A percentile compares a stretch with the other conserved stretches of the same genome.
Evolutionary conservation across 768 basidiomycete genomes (phyloP).

Genomic region (Boletus reticuloceps): DNA sequence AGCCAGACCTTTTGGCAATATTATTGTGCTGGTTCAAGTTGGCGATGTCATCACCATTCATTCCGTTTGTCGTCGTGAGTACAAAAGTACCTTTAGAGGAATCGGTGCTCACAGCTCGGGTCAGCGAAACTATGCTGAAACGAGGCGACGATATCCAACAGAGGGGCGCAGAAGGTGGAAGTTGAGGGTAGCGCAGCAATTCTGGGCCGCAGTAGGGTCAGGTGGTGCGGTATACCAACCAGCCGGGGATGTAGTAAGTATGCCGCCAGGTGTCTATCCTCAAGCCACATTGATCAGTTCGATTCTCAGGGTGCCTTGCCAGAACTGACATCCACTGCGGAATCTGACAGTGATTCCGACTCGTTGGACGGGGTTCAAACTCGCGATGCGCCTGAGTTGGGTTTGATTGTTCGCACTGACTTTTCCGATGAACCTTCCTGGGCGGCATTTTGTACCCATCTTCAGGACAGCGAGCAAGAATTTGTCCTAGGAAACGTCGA

Average conservation of each 20-base stretch:
- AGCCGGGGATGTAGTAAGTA: not conserved
- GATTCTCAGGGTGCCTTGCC: conserved; percentile 14
- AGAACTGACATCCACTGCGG: conserved; percentile 18
- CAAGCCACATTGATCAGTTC: not conserved
- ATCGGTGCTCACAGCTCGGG: conserved; percentile 4
- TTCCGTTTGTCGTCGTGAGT: conserved; percentile 21
- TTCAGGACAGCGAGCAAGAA: conserved; percentile 59
- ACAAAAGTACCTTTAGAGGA: not conserved
- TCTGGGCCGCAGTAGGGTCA: conserved; percentile 37
- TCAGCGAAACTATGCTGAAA: conserved; percentile 41
- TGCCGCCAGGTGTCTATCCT: not conserved
- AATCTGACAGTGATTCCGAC: conserved; percentile 45
- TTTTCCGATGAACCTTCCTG: conserved; percentile 68
- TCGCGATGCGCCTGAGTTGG: conserved; percentile 48
- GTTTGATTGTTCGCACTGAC: conserved; percentile 71
- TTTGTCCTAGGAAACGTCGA: conserved; percentile 34
- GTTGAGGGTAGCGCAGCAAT: conserved; percentile 50
- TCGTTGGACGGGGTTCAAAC: conserved; percentile 49
- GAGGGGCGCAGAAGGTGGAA: conserved; percentile 59
- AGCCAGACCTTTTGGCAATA: too few species aligned
- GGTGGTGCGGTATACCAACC: conserved; percentile 3
- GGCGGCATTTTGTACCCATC: conserved; percentile 47
- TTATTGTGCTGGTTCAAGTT: too few species aligned
- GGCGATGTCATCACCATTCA: conserved; percentile 21
- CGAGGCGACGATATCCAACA: conserved; percentile 44